phyloP scores from a whole-genome alignment of 2,329 filamentous ascomycete genomes.

The Xylaria sp. region DNA sequence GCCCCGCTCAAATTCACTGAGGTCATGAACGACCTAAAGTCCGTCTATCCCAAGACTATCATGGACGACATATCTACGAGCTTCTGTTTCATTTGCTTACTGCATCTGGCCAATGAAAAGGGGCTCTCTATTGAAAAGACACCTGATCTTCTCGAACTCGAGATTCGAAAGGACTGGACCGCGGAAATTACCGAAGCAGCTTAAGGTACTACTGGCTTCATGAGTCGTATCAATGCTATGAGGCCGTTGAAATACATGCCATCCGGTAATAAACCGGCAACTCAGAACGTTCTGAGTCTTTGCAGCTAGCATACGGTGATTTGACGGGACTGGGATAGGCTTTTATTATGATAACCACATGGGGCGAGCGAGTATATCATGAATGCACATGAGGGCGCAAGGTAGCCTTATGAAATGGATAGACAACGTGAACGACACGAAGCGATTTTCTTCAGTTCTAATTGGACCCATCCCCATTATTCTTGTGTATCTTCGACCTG shows the following conservation, averaged over 20 bases:
- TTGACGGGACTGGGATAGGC: slow-evolving; percentile 22
- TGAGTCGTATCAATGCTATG: not conserved
- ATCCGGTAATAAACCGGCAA: not conserved
- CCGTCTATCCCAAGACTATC: slow-evolving; percentile 84
- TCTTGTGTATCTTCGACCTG: not conserved
- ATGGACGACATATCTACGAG: slow-evolving; percentile 96
- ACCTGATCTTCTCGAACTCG: slow-evolving; percentile 67
- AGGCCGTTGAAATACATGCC: not conserved
- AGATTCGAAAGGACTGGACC: slow-evolving; percentile 71
- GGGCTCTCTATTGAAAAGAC: slow-evolving; percentile 80
- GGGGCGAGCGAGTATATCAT: slow-evolving; percentile 3
- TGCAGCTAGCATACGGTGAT: not conserved
- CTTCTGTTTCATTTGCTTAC: slow-evolving; percentile 89
- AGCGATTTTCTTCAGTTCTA: slow-evolving; percentile 10
- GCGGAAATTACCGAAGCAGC: slow-evolving; percentile 62
- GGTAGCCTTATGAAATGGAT: slow-evolving; percentile 11
- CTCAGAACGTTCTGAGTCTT: slow-evolving; percentile 6
- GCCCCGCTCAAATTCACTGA: slow-evolving; percentile 82
- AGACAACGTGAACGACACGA: slow-evolving; percentile 13
- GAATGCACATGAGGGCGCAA: slow-evolving; percentile 5
- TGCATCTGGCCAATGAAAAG: slow-evolving; percentile 94
- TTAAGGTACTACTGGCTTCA: slow-evolving; percentile 17
- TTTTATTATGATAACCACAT: slow-evolving; percentile 21
- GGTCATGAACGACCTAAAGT: slow-evolving; percentile 88
- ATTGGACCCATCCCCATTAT: not conserved